Conservation (phyloP, 2,329 filamentous ascomycete genomes). For the Botrytis galanthina region DNA sequence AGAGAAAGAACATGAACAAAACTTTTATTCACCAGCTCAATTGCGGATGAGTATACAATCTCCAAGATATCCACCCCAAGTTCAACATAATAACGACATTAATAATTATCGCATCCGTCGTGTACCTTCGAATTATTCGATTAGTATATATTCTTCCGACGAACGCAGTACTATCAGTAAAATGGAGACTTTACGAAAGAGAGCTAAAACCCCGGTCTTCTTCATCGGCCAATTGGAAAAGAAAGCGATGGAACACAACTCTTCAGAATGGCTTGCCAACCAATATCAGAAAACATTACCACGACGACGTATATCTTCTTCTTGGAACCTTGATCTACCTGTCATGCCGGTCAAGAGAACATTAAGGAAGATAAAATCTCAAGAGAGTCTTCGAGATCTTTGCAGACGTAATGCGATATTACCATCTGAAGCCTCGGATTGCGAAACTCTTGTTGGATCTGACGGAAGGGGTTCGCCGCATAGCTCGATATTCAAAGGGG, state of each 20-base stretch:
- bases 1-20: constrained; percentile 7
- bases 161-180: constrained; percentile 2
- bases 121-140: constrained; percentile 19
- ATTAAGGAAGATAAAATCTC: constrained; percentile 36
- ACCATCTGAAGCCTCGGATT: constrained; percentile 17
- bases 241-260: constrained; percentile 21
- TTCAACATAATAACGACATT: neutral
- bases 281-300: constrained; percentile 31
- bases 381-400: constrained; percentile 33
- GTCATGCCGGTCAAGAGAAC: constrained; percentile 20
- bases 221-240: constrained; percentile 34
- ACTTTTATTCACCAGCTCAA: constrained; percentile 11
- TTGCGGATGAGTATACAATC: neutral
- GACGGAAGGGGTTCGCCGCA: constrained; percentile 20
- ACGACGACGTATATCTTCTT: constrained; percentile 19
- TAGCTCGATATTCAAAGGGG: neutral
- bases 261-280: constrained; percentile 29
- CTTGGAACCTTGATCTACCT: constrained; percentile 15
- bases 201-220: constrained; percentile 36
- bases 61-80: neutral
- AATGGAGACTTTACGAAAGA: constrained; percentile 19
- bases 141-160: constrained; percentile 23
- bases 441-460: constrained; percentile 24
- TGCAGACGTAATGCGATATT: constrained; percentile 23
- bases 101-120: neutral